Evolutionary conservation across 2,329 filamentous ascomycete species (phyloP), one percentile per base, ranked within the genome.

Genomic region (Fusarium euwallaceae): DNA sequence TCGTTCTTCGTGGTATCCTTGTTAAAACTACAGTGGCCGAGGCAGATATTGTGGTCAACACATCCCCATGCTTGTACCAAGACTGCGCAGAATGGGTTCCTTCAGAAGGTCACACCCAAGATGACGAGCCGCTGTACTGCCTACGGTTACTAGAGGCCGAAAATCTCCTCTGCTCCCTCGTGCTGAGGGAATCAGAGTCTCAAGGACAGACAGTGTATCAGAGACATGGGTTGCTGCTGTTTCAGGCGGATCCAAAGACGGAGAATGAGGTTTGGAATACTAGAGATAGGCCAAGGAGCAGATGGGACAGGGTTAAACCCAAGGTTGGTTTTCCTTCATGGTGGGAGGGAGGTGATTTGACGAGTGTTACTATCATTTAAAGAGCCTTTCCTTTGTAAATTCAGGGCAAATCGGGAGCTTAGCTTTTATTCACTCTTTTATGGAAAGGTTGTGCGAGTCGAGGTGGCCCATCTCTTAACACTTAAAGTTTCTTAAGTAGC

Each of bases 301-400:
- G 66, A 63, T 41, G 69, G 64, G 32, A 36, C 3, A 16, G 37
- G 24, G 22, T 27, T 16, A 22, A 62, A 8, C 14, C 48, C 7
- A 20, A 14, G 32, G 17, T 9, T 34, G 60, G 60, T 9, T 62
- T 51, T 53, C 60, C 60, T 27, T 10, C n/a, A 8, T 62, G 60
- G 60, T 62, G 60, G 60, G 20, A 53, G 10, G 43, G 60, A 32
- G 29, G 34, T 16, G 24, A 22, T 9, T 24, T 53, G n/a, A n/a
- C 29, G 1, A 62, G 36, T 24, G 60, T 51, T 14, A 62, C 43
- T 32, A 39, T 62, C 20, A n/a, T 62, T 20, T 62, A n/a, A 62
- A 8, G 20, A 2, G 27, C 3, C 10, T 32, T 20, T 53, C 10
- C 1, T 48, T 48, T 48, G 14, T 24, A 16, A 10, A 6, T 16